Evolutionary conservation across 2,329 filamentous ascomycete genomes (phyloP).

Genomic region (Cryphonectria naterciae): DNA sequence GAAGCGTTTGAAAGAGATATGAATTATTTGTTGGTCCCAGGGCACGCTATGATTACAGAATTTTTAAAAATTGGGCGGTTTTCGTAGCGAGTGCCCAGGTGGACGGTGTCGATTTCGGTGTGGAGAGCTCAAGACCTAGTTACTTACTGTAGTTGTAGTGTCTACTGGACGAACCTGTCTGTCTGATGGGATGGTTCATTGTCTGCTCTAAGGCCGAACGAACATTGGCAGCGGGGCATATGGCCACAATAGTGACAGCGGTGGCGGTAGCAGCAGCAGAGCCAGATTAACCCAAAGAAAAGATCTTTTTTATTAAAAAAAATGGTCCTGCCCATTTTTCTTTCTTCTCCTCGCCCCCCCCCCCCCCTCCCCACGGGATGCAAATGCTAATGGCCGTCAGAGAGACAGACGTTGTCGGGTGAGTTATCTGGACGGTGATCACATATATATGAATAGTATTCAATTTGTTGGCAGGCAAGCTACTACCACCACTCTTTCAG

Average conservation of each 20-base stretch:
- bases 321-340: background rate
- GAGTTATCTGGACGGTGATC: background rate
- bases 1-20: background rate
- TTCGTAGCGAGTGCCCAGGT: background rate
- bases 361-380: background rate
- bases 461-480: background rate
- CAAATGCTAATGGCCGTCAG: too few species aligned
- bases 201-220: background rate
- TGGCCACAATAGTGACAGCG: background rate
- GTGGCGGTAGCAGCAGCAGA: background rate
- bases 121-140: background rate
- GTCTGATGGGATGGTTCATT: background rate
- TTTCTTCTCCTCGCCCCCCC: background rate
- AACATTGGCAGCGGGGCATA: background rate
- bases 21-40: constrained; percentile 1
- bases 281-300: background rate
- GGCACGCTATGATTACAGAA: background rate
- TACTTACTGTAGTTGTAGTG: background rate
- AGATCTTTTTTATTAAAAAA: background rate
- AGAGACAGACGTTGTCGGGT: background rate
- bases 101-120: background rate
- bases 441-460: background rate
- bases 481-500: background rate
- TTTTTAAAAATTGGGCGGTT: background rate
- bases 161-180: background rate